phyloP scores from a whole-genome alignment of 2,329 filamentous ascomycete genomes.

The Ophiocordyceps unilateralis region DNA sequence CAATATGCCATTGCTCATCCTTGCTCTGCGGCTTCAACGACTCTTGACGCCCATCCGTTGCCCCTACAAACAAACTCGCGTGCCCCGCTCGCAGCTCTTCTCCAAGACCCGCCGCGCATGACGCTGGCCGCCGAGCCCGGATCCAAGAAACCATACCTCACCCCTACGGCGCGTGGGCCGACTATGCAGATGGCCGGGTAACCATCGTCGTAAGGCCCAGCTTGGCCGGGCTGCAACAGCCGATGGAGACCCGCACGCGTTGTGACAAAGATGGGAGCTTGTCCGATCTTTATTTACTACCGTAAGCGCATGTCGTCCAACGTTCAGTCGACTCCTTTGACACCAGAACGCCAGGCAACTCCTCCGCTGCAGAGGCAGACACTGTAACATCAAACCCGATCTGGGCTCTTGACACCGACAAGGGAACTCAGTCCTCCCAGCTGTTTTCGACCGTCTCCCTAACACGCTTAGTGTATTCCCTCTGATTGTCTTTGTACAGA shows the following conservation, averaged over 20 bases:
- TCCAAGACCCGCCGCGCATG: background rate
- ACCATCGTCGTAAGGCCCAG: background rate
- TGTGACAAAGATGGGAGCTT: background rate
- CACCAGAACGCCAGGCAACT: conserved; percentile 14
- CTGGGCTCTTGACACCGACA: background rate
- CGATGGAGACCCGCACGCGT: background rate
- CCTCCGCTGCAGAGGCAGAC: background rate
- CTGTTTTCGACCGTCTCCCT: conserved; percentile 97
- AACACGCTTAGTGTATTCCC: conserved; percentile 90
- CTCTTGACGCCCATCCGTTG: background rate
- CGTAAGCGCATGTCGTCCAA: conserved; percentile 6
- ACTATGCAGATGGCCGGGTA: background rate
- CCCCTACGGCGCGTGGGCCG: background rate
- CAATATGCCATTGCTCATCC: too few relatives aligned
- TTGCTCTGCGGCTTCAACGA: background rate
- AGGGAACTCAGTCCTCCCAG: conserved; percentile 61
- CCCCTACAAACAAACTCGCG: background rate
- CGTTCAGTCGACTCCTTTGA: conserved; percentile 13
- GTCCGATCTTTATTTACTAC: background rate
- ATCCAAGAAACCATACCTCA: background rate
- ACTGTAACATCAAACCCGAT: background rate
- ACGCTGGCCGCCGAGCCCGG: background rate
- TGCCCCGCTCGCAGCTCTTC: too few relatives aligned
- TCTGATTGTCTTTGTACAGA: conserved; percentile 93
- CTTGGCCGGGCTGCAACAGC: too few relatives aligned